These are phyloP conservation scores for Septoria petroselini DNA, from an alignment of 2,329 filamentous ascomycete species.

Conservation along the genomic window DNA sequence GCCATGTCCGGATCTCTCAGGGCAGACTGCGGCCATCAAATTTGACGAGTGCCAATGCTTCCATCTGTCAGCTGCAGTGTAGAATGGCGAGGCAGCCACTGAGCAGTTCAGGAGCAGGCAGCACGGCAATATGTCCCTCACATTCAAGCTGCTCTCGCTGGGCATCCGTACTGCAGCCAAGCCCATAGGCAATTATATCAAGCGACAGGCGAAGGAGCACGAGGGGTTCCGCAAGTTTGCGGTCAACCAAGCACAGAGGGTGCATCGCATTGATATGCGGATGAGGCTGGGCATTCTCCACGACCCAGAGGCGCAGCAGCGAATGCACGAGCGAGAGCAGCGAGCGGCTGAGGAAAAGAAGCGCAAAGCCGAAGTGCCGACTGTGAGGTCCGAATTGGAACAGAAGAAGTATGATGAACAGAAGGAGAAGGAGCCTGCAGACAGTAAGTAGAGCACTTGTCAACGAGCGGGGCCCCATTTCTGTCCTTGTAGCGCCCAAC, in stretches of 20 bases:
- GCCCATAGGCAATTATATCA: constrained; percentile 66
- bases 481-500: too few species aligned
- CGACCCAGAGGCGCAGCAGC: constrained; percentile 55
- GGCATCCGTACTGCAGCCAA: constrained; percentile 64
- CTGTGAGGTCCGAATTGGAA: constrained; percentile 61
- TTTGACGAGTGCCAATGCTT: not conserved
- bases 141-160: constrained; percentile 64
- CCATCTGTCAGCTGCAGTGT: too few species aligned
- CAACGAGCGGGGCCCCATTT: too few species aligned
- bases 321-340: constrained; percentile 53
- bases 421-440: constrained; percentile 38
- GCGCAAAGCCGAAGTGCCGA: constrained; percentile 51
- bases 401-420: constrained; percentile 55
- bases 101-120: not conserved
- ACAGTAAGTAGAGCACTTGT: constrained; percentile 35
- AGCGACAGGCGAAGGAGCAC: constrained; percentile 65
- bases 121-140: constrained; percentile 55
- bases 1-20: not conserved
- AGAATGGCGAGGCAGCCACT: too few species aligned
- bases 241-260: constrained; percentile 59
- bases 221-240: constrained; percentile 62
- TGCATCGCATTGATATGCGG: constrained; percentile 66
- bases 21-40: not conserved
- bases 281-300: constrained; percentile 64
- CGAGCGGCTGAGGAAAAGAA: constrained; percentile 56